Percentiles rank a stretch among this genome's conserved stretches.
These are phyloP conservation scores for Nakazawaea holstii DNA, from an alignment of 805 yeast species.

Conservation along the genomic window DNA sequence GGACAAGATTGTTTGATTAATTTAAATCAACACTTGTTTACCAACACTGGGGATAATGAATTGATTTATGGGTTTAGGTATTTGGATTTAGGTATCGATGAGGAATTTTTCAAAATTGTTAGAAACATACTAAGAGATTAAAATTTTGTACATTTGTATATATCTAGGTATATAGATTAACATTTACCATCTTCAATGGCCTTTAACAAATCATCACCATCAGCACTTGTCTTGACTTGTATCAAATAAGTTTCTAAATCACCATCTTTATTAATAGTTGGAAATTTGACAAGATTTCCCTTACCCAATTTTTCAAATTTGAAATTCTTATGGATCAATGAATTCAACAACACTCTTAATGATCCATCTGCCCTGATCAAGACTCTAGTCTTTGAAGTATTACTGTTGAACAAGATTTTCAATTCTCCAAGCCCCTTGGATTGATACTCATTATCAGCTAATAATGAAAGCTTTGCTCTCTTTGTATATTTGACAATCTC, in stretches of 20 bases:
- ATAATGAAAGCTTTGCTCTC: constrained; percentile 66
- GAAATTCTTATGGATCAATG: constrained; percentile 51
- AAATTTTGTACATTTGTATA: not conserved
- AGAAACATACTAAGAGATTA: constrained; percentile 30
- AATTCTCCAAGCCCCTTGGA: constrained; percentile 79
- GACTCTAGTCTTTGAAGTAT: constrained; percentile 60
- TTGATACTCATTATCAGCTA: constrained; percentile 46
- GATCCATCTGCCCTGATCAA: constrained; percentile 87
- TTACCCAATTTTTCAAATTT: constrained; percentile 58
- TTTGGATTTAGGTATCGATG: constrained; percentile 44
- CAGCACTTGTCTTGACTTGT: constrained; percentile 72
- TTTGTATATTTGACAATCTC: constrained; percentile 62
- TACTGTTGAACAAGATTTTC: constrained; percentile 59
- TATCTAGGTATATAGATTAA: no score
- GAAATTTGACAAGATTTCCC: constrained; percentile 62
- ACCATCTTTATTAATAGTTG: constrained; percentile 53
- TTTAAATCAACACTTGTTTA: constrained; percentile 17
- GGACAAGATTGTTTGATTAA: constrained; percentile 27
- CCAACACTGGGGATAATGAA: not conserved
- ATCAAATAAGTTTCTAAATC: constrained; percentile 62
- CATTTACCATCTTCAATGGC: constrained; percentile 10
- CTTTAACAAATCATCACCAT: constrained; percentile 49
- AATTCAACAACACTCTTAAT: constrained; percentile 70
- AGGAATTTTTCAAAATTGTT: constrained; percentile 40
- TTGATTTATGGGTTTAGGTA: constrained; percentile 23